Conservation (phyloP, 2,329 filamentous ascomycete genomes). For the Cladosporium sp. region DNA sequence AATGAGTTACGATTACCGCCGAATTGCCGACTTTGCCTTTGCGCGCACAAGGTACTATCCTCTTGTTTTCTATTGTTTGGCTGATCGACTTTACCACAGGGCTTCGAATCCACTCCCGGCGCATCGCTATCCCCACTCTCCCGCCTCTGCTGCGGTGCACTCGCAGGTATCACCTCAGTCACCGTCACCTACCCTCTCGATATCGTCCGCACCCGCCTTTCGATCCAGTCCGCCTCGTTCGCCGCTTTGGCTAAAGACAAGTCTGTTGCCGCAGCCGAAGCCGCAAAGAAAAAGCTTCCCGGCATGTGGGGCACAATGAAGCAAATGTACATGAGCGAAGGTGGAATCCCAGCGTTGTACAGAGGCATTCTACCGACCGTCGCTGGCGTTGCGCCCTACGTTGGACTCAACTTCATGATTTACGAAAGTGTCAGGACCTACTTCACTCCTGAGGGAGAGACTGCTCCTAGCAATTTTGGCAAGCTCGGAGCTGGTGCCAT, state of each 20-base stretch:
- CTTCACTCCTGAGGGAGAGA: slow-evolving; percentile 80
- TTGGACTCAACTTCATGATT: slow-evolving; percentile 97
- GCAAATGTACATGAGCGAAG: slow-evolving; percentile 85
- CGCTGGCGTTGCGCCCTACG: slow-evolving; percentile 91
- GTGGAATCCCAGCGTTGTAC: slow-evolving; percentile 79
- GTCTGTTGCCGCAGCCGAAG: slow-evolving; percentile 30
- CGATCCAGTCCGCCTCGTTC: slow-evolving; percentile 96
- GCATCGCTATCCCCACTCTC: slow-evolving; percentile 66
- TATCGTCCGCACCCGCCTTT: slow-evolving; percentile 90
- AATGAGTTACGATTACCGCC: not conserved
- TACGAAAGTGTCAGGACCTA: slow-evolving; percentile 83
- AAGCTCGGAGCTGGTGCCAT: slow-evolving; percentile 88
- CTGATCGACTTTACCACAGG: slow-evolving; percentile 35
- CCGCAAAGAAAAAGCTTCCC: slow-evolving; percentile 56
- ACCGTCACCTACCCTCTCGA: slow-evolving; percentile 93
- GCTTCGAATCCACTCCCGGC: slow-evolving; percentile 71
- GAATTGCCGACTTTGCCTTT: no score
- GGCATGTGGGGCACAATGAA: slow-evolving; percentile 86
- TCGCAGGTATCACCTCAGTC: slow-evolving; percentile 92
- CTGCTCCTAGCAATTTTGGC: slow-evolving; percentile 69
- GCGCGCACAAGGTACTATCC: not conserved
- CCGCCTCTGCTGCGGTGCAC: slow-evolving; percentile 80
- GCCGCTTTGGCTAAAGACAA: slow-evolving; percentile 57
- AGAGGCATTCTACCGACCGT: slow-evolving; percentile 90
- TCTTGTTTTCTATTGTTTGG: not conserved